These are phyloP conservation scores for Globisporangium splendens DNA, from an alignment of 352 stramenopile genomes.

Conservation along the genomic window DNA sequence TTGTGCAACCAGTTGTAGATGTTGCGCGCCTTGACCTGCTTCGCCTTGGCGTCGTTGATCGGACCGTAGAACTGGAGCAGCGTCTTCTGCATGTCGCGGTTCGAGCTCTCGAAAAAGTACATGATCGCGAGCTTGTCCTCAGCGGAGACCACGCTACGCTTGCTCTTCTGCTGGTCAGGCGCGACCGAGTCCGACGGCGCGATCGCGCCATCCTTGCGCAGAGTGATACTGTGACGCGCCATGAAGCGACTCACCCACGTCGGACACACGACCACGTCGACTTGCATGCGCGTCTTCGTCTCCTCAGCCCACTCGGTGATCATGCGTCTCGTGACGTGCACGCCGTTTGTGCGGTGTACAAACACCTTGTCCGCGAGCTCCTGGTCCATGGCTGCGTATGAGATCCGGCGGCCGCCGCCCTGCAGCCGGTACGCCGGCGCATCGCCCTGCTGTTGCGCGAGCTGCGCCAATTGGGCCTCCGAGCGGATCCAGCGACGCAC, in stretches of 20 bases:
- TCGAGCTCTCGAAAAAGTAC: constrained; percentile 9
- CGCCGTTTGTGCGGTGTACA: constrained; percentile 3
- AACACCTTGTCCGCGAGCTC: constrained; percentile 11
- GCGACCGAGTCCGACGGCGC: constrained; percentile 6
- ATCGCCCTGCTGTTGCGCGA: not conserved
- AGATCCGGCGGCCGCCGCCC: constrained; percentile 5
- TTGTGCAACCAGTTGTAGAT: constrained; percentile 14
- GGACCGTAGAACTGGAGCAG: constrained; percentile 12
- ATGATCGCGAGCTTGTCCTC: constrained; percentile 13
- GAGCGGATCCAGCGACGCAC: constrained; percentile 12
- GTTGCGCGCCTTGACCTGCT: constrained; percentile 8
- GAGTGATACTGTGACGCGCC: constrained; percentile 7
- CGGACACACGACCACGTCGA: constrained; percentile 5
- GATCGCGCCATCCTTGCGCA: constrained; percentile 2
- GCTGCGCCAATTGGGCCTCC: constrained; percentile 4
- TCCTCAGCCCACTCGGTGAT: constrained; percentile 11
- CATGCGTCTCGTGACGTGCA: constrained; percentile 5
- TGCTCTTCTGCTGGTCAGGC: constrained; percentile 6
- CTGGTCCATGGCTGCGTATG: constrained; percentile 9
- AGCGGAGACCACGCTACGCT: constrained; percentile 2
- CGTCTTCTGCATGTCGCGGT: constrained; percentile 12
- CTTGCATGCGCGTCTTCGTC: constrained; percentile 2
- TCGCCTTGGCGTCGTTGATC: constrained; percentile 10
- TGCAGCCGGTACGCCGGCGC: constrained; percentile 7
- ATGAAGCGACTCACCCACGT: constrained; percentile 15